Evolutionary conservation across 192 early-diverging fungal species (phyloP).

Genomic region (Coemansia sp.): DNA sequence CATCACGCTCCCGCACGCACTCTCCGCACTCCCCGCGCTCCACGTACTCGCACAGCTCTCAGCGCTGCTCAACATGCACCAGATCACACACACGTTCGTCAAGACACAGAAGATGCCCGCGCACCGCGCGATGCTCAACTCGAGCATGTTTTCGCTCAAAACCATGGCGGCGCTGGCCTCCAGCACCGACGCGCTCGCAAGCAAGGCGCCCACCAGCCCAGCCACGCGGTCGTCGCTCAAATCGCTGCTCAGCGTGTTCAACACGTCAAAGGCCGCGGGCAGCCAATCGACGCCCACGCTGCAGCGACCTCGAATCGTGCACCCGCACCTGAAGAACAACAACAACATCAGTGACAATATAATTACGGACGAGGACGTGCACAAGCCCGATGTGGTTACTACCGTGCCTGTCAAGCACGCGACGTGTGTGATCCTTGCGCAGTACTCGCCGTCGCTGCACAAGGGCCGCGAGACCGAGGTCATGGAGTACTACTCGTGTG

Average conservation of each 20-base stretch:
- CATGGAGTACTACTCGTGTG: conserved; percentile 50
- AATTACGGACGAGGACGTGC: no score
- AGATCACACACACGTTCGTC: conserved; percentile 44
- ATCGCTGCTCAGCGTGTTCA: not conserved
- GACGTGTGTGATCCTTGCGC: conserved; percentile 28
- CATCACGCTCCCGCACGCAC: conserved; percentile 26
- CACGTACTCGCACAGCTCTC: conserved; percentile 27
- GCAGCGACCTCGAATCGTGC: conserved; percentile 6
- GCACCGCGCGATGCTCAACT: conserved; percentile 13
- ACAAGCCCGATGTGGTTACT: conserved; percentile 7
- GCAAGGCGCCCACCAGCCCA: no score
- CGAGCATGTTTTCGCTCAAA: conserved; percentile 28
- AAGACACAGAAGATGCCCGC: conserved; percentile 29
- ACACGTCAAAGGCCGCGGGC: not conserved
- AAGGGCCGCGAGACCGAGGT: conserved; percentile 43
- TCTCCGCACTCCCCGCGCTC: conserved; percentile 1
- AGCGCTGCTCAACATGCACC: conserved; percentile 24
- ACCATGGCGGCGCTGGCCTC: no score
- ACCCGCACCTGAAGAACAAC: conserved; percentile 6
- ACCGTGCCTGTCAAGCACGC: conserved; percentile 30
- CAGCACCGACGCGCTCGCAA: no score
- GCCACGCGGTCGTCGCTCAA: no score
- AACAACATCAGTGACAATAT: no score
- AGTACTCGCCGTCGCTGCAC: conserved; percentile 51
- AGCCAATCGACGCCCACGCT: not conserved